Evolutionary conservation across 2,329 filamentous ascomycete genomes (phyloP), one percentile per base, ranked within the genome.

Genomic region (Neonectria magnoliae): DNA sequence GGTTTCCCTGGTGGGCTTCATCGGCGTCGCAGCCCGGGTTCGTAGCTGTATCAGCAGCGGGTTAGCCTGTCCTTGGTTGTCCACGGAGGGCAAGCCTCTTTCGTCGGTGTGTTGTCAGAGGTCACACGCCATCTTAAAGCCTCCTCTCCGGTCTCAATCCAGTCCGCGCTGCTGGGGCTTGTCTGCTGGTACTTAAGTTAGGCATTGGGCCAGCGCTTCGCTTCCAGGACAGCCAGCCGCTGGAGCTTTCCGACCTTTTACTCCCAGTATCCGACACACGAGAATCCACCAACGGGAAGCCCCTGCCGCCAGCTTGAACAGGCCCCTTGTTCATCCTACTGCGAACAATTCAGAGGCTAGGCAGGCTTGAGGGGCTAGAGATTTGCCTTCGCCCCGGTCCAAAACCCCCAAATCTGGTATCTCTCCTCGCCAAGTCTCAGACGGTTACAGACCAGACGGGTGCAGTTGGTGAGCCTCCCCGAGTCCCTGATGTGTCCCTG

Each of bases 221-320:
- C 47, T 47, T 29, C 14, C 27, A 50, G 20, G 29, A 16, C 16
- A 29, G 18, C 27, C 27, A 27, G 27, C 22, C 47, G 27, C 48
- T 48, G 54, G 8, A 50, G 20, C 31, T 45, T n/a, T 52, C 27
- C 57, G 14, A 42, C 48, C 48, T 45, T 48, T 47, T 20, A 31
- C 58, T 51, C 47, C 31, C 38, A 36, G 41, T 27, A 33, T 36
- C 41, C 41, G 25, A 38, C 36, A 29, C 36, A 25, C 45, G 47
- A 57, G 27, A 48, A 56, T 55, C 61, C 56, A 60, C 61, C 56
- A 64, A 63, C 60, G 44, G 45, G 42, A 59, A 18, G 42, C 50
- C 61, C 61, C 45, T 59, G 56, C 59, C 38, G 22, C 50, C 50
- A 59, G 31, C 27, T 55, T 58, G 56, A 6, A 58, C 60, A 38